Base-by-base conservation (phyloP, 2,329 filamentous ascomycete species). In the Aquanectria penicillioides region DNA sequence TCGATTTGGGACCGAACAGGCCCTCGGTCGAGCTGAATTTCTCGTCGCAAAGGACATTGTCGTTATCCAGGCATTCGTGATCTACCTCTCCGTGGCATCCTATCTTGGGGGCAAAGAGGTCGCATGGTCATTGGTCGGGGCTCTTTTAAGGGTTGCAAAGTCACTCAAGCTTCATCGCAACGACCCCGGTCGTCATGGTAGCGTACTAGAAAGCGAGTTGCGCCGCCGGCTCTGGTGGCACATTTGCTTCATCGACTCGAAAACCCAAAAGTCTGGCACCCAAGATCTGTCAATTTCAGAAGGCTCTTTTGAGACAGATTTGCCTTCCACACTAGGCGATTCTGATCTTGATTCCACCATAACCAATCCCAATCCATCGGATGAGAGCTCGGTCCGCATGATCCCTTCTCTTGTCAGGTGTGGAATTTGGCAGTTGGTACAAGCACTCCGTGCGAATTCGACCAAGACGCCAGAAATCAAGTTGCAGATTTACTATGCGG, bases 271-370 rank as follows among this genome's bases (percentile, higher is more conserved):
- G 6, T 36, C 57, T 1, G 58, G 47, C 2, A 36, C 65, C 2
- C 44, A 49, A n/a, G 67, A 68, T 2, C 29, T 71, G 1, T 65
- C 64, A 2, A 41, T 69, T n/a, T 59, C 63, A 5, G 57, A 60
- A n/a, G 31, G 31, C 0, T 62, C 55, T 2, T 81, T 78, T 23
- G 76, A 81, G 49, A 80, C 79, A 1, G 65, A 73, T n/a, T 65
- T 78, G 6, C 81, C 82, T 0, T 58, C 63, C 3, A 81, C 81
- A 50, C 59, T 80, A 26, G 77, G 80, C 58, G 81, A 83, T 20
- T 10, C 10, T 4, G 57, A 62, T 10, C 6, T 68, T 0, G 49
- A 61, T 4, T 11, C 20, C 3, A 18, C 13, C 9, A 20, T 10
- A 7, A 17, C 54, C 3, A 22, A 41, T 2, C 4, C 17, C 0